A percentile compares a stretch with the other conserved stretches of the same genome.
These are phyloP conservation scores for Polygonum aviculare DNA, from an alignment of 148 eudicot genomes.

Conservation along the genomic window DNA sequence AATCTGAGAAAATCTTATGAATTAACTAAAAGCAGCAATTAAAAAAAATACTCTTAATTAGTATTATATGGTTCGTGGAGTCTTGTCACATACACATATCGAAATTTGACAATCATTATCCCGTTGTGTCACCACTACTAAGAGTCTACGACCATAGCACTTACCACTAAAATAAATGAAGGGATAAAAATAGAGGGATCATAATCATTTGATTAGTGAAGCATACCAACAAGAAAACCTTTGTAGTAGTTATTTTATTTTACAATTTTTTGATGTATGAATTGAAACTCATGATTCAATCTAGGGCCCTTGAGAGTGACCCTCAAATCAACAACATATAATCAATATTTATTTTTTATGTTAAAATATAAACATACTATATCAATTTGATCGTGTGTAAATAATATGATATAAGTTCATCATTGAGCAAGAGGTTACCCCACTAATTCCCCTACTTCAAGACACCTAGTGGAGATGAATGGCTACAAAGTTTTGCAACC, in stretches of 20 bases:
- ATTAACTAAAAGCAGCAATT: too few relatives aligned
- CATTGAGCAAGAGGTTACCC: constrained; percentile 7
- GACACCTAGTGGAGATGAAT: constrained; percentile 4
- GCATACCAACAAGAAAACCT: neutral
- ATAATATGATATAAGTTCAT: neutral
- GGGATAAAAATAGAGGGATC: neutral
- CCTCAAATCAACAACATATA: neutral
- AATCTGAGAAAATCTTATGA: too few relatives aligned
- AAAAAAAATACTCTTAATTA: too few relatives aligned
- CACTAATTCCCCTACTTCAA: neutral
- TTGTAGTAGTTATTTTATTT: neutral
- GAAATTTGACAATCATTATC: neutral
- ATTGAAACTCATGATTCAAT: neutral
- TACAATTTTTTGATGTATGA: neutral
- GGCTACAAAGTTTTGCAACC: constrained; percentile 6
- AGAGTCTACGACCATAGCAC: neutral
- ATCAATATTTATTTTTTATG: neutral
- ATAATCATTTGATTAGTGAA: constrained; percentile 7
- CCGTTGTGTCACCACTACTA: neutral
- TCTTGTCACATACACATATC: neutral
- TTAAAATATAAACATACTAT: neutral
- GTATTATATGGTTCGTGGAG: neutral
- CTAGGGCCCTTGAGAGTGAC: constrained; percentile 4
- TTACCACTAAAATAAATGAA: neutral
- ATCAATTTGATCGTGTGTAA: neutral